Percentiles rank a stretch among this genome's conserved stretches.
These are phyloP conservation scores for Albizia julibrissin DNA, from an alignment of 306 rosid species.

Conservation along the genomic window DNA sequence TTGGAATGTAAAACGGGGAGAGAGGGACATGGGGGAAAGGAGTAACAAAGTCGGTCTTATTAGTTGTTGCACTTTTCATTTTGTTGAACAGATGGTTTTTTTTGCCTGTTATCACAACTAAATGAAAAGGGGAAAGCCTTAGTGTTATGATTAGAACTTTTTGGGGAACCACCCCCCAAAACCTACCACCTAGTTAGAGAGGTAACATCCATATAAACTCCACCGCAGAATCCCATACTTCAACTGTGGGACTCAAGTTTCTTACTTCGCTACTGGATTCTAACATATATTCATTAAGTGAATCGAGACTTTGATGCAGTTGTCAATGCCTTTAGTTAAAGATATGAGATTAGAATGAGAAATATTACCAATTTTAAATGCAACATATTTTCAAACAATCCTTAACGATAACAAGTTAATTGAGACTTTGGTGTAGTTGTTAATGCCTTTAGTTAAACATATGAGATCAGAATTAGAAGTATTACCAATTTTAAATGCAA, in stretches of 20 bases:
- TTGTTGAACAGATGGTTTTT: conserved; percentile 6
- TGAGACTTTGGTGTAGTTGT: neutral
- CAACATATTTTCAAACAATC: neutral
- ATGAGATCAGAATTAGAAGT: neutral
- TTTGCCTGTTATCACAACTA: neutral
- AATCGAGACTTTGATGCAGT: neutral
- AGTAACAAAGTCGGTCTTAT: conserved; percentile 7
- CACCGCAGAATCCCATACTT: neutral
- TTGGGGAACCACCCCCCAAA: neutral
- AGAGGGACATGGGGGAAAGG: conserved; percentile 2
- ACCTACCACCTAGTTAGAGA: neutral
- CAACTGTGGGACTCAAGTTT: neutral
- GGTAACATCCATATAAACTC: neutral
- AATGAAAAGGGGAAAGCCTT: neutral
- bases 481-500: neutral
- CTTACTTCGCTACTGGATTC: neutral
- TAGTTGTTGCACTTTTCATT: conserved; percentile 8
- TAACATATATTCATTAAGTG: neutral
- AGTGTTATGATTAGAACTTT: neutral
- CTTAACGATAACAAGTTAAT: neutral
- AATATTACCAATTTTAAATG: neutral
- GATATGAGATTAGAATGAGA: neutral
- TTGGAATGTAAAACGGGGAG: neutral
- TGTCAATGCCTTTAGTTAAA: neutral
- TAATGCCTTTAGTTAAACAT: neutral